These are phyloP conservation scores for Boechera stricta DNA, from an alignment of 345 rosid genomes.

Conservation along the genomic window DNA sequence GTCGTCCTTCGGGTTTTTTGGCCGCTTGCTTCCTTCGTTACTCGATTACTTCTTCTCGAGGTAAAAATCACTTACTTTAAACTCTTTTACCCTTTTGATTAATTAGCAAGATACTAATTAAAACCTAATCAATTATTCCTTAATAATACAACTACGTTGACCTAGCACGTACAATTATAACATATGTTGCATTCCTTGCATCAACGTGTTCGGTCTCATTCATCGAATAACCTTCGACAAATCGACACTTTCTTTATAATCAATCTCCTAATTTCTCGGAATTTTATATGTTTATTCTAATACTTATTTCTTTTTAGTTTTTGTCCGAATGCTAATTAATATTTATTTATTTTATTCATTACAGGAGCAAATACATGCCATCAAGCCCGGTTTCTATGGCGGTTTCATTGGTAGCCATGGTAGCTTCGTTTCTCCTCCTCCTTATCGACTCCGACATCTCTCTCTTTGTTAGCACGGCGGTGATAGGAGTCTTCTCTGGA, in stretches of 20 bases:
- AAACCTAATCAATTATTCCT: slow-evolving; percentile 15
- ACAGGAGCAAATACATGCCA: slow-evolving; percentile 57
- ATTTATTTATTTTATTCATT: background rate
- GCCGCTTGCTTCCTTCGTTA: slow-evolving; percentile 87
- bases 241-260: slow-evolving; percentile 12
- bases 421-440: slow-evolving; percentile 68
- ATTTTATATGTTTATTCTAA: background rate
- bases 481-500: slow-evolving; percentile 72
- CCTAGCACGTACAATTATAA: slow-evolving; percentile 39
- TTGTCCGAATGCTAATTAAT: background rate
- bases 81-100: slow-evolving; percentile 4
- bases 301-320: background rate
- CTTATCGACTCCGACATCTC: slow-evolving; percentile 43
- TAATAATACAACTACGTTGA: slow-evolving; percentile 43
- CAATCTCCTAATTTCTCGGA: slow-evolving; percentile 13
- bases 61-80: slow-evolving; percentile 42
- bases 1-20: slow-evolving; percentile 87
- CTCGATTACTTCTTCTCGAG: slow-evolving; percentile 67
- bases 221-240: slow-evolving; percentile 29
- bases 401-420: slow-evolving; percentile 62
- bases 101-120: background rate
- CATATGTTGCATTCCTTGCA: slow-evolving; percentile 35
- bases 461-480: slow-evolving; percentile 70
- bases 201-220: slow-evolving; percentile 40
- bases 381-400: slow-evolving; percentile 66